Evolutionary conservation across 345 rosid species (phyloP).

Genomic region (rapeseed (Brassica napus)): DNA sequence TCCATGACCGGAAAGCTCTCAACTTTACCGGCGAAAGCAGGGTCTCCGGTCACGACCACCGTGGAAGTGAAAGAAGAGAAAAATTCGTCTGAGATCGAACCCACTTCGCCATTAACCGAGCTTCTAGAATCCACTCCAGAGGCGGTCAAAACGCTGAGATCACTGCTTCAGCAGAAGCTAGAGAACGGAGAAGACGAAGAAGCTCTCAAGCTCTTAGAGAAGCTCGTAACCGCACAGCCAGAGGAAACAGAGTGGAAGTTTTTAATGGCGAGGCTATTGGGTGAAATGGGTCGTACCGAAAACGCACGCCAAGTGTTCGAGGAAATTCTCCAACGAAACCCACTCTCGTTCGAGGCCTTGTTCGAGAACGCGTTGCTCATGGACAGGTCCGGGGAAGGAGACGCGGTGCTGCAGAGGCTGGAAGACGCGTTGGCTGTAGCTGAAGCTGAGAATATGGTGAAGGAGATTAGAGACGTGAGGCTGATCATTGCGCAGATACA

Average conservation of each 20-base stretch:
- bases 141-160: constrained; percentile 57
- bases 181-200: constrained; percentile 74
- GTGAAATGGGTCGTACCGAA: constrained; percentile 58
- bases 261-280: constrained; percentile 58
- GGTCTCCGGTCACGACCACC: constrained; percentile 46
- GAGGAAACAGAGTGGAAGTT: constrained; percentile 73
- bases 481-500: constrained; percentile 82
- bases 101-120: constrained; percentile 45
- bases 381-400: constrained; percentile 81
- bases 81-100: constrained; percentile 15
- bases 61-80: constrained; percentile 31
- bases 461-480: constrained; percentile 81
- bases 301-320: constrained; percentile 56
- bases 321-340: constrained; percentile 37
- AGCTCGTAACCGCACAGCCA: constrained; percentile 58
- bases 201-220: constrained; percentile 53
- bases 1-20: constrained; percentile 51
- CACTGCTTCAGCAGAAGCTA: constrained; percentile 65
- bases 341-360: constrained; percentile 83
- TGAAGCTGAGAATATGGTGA: constrained; percentile 53
- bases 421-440: constrained; percentile 70
- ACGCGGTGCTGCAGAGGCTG: constrained; percentile 64
- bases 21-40: constrained; percentile 57
- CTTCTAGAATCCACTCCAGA: constrained; percentile 53
- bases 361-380: constrained; percentile 86